A percentile compares a stretch with the other conserved stretches of the same genome.
Evolutionary conservation across 257 asterid species (phyloP).

Genomic region (Phtheirospermum japonicum): DNA sequence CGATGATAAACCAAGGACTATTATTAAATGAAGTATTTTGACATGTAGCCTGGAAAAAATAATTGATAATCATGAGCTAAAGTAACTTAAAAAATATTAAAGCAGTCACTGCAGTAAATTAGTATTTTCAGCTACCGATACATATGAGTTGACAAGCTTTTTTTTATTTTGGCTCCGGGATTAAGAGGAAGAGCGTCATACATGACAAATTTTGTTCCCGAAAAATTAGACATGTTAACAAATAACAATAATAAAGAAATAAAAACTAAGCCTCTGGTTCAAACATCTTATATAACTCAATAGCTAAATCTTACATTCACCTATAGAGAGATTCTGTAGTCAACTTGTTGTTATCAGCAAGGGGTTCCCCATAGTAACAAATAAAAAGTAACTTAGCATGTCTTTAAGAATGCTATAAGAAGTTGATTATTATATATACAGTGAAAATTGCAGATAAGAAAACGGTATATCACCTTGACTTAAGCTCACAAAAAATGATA

Average conservation of each 20-base stretch:
- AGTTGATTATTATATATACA: not conserved
- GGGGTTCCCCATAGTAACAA: constrained; percentile 45
- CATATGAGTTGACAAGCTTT: constrained; percentile 50
- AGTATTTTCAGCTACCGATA: no score
- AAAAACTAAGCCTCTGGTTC: constrained; percentile 15
- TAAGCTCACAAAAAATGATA: constrained; percentile 63
- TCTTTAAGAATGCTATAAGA: not conserved
- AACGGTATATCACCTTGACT: constrained; percentile 59
- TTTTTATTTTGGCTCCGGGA: constrained; percentile 54
- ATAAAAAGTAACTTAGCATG: constrained; percentile 5
- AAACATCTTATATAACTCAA: not conserved
- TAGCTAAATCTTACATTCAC: constrained; percentile 34
- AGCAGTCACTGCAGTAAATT: no score
- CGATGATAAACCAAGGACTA: no score
- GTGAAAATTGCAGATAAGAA: constrained; percentile 8
- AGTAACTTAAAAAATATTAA: no score
- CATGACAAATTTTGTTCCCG: constrained; percentile 75
- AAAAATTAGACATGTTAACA: constrained; percentile 74
- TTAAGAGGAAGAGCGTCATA: constrained; percentile 69
- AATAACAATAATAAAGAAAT: constrained; percentile 23
- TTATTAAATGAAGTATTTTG: no score
- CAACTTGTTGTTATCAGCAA: constrained; percentile 94
- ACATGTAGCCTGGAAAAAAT: no score
- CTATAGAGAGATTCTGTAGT: constrained; percentile 66
- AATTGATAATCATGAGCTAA: no score